These are phyloP conservation scores for Aspergillus caelatus DNA, from an alignment of 2,329 filamentous ascomycete species.

Conservation along the genomic window DNA sequence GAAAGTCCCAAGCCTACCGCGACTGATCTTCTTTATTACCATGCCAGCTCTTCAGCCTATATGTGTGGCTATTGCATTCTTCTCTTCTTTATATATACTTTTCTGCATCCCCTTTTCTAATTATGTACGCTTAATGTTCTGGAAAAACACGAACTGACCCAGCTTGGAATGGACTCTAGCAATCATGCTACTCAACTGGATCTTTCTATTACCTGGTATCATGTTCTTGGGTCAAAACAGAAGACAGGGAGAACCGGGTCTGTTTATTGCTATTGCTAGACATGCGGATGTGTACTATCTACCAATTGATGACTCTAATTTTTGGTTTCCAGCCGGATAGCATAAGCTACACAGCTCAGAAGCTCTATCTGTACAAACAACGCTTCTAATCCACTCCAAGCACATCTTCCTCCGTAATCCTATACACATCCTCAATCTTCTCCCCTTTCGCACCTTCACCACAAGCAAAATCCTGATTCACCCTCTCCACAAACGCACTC, in stretches of 20 bases:
- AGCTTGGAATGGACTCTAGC: constrained; percentile 1
- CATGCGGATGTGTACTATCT: constrained; percentile 5
- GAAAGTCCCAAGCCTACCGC: neutral
- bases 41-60: constrained; percentile 17
- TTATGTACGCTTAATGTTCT: constrained; percentile 20
- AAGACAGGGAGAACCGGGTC: neutral
- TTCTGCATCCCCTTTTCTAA: constrained; percentile 9
- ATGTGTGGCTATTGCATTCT: constrained; percentile 9
- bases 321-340: neutral
- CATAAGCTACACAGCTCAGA: neutral
- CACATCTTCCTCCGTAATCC: constrained; percentile 35
- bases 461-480: constrained; percentile 41
- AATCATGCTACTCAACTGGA: neutral
- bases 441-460: constrained; percentile 32
- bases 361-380: neutral
- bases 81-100: constrained; percentile 25
- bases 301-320: neutral
- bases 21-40: constrained; percentile 1
- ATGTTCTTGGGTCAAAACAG: neutral
- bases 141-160: constrained; percentile 1
- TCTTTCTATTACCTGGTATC: neutral
- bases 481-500: constrained; percentile 39
- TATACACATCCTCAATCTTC: constrained; percentile 45
- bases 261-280: constrained; percentile 1
- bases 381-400: neutral